Conservation (phyloP, 176 grass and related monocot species). For the Tuctoria greenei region DNA sequence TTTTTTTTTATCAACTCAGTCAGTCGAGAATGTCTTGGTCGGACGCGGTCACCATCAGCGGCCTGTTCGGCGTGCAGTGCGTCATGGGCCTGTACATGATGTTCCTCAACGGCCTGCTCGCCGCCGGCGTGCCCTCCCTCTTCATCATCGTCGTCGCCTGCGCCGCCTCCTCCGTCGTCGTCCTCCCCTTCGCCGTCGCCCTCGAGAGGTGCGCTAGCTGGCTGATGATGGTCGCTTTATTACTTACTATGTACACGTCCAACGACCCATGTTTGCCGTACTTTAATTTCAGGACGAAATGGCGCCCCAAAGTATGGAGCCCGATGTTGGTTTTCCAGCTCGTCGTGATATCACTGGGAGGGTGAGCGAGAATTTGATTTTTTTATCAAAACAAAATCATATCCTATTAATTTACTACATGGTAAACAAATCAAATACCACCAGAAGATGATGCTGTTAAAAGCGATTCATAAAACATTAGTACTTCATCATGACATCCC, state of each 20-base stretch:
- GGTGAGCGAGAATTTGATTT: slow-evolving; percentile 35
- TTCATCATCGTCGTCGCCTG: slow-evolving; percentile 51
- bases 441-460: too few species aligned
- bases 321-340: slow-evolving; percentile 34
- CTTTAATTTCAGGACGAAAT: slow-evolving; percentile 37
- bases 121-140: slow-evolving; percentile 42
- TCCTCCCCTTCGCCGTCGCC: slow-evolving; percentile 47
- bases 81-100: slow-evolving; percentile 49
- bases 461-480: too few species aligned
- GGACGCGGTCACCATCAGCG: slow-evolving; percentile 40
- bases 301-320: slow-evolving; percentile 43
- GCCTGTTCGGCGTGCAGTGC: slow-evolving; percentile 50
- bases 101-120: slow-evolving; percentile 48
- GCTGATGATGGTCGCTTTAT: neutral
- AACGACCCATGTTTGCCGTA: neutral
- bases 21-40: neutral
- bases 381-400: neutral
- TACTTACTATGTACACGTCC: neutral
- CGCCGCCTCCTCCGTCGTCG: slow-evolving; percentile 33
- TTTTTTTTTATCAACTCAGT: neutral
- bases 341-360: slow-evolving; percentile 48
- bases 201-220: slow-evolving; percentile 53
- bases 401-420: too few species aligned
- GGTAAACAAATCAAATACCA: too few species aligned
- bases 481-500: too few species aligned